A percentile compares a stretch with the other conserved stretches of the same genome.
Evolutionary conservation across 108 stramenopile genomes (phyloP).

Genomic region (Skeletonema tropicum): DNA sequence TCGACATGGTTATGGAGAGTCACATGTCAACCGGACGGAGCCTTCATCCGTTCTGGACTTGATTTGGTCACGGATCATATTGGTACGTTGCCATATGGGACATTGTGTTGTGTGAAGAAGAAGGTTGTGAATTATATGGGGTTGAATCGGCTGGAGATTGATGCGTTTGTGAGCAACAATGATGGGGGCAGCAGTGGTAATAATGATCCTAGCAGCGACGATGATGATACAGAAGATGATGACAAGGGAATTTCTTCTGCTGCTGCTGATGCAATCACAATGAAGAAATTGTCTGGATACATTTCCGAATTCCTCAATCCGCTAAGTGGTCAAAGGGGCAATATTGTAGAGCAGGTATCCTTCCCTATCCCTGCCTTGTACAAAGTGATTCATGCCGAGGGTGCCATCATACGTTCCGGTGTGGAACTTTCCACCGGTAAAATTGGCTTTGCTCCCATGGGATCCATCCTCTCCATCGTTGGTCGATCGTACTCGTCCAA

Average conservation of each 20-base stretch:
- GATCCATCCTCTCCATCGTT: constrained; percentile 58
- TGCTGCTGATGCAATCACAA: too few relatives aligned
- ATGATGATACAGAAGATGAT: background rate
- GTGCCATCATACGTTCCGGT: constrained; percentile 72
- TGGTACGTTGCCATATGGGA: constrained; percentile 71
- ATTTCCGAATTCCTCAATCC: constrained; percentile 91
- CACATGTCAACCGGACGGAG: constrained; percentile 72
- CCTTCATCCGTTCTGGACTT: constrained; percentile 76
- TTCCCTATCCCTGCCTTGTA: constrained; percentile 72
- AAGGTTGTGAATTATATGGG: constrained; percentile 80
- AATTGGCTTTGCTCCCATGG: constrained; percentile 59
- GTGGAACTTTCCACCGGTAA: constrained; percentile 76
- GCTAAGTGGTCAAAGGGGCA: constrained; percentile 78
- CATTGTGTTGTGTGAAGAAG: constrained; percentile 61
- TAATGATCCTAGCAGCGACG: background rate
- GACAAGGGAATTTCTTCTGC: too few relatives aligned
- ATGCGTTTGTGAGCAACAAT: constrained; percentile 19
- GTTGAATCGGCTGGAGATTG: constrained; percentile 61
- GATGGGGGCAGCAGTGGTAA: too few relatives aligned
- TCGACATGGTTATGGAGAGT: constrained; percentile 67
- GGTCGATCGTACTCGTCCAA: constrained; percentile 77
- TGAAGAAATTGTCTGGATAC: constrained; percentile 63
- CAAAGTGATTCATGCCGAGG: constrained; percentile 53
- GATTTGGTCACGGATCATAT: constrained; percentile 71
- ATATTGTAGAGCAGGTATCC: constrained; percentile 69